These are phyloP conservation scores for Vickermania spadyakhi DNA, from an alignment of 208 protist genomes.

Conservation along the genomic window DNA sequence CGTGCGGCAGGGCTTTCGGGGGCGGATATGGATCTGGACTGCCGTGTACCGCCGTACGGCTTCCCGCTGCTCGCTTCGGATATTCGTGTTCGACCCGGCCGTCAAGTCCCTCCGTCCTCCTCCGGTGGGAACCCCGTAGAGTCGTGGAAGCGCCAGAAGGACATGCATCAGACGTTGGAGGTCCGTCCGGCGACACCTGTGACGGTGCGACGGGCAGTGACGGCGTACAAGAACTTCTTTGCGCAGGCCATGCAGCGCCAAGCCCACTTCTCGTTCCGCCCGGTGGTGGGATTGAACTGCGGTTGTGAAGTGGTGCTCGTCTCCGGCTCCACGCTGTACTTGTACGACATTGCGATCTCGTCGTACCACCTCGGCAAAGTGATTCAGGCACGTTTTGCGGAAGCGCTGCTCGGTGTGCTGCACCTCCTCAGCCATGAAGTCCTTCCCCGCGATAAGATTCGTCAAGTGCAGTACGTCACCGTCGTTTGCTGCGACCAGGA, in stretches of 20 bases:
- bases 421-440: conserved; percentile 61
- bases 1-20: conserved; percentile 62
- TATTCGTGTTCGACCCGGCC: conserved; percentile 23
- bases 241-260: conserved; percentile 36
- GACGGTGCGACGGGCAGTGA: conserved; percentile 49
- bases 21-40: conserved; percentile 57
- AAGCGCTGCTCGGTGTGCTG: conserved; percentile 68
- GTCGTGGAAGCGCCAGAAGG: conserved; percentile 2
- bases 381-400: conserved; percentile 43
- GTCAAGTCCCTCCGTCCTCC: conserved; percentile 5
- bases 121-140: background rate
- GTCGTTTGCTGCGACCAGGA: conserved; percentile 67
- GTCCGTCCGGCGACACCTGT: conserved; percentile 37
- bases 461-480: conserved; percentile 55
- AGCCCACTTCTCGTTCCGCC: conserved; percentile 60
- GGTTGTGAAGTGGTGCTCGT: conserved; percentile 79
- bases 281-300: conserved; percentile 57
- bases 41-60: conserved; percentile 68
- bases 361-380: conserved; percentile 24
- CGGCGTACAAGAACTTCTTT: conserved; percentile 59
- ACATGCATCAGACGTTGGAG: conserved; percentile 8
- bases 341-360: conserved; percentile 68
- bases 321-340: conserved; percentile 38
- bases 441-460: conserved; percentile 46
- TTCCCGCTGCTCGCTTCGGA: conserved; percentile 70